These are phyloP conservation scores for Eragrostis curvula DNA, from an alignment of 176 grass and related monocot species.

Conservation along the genomic window DNA sequence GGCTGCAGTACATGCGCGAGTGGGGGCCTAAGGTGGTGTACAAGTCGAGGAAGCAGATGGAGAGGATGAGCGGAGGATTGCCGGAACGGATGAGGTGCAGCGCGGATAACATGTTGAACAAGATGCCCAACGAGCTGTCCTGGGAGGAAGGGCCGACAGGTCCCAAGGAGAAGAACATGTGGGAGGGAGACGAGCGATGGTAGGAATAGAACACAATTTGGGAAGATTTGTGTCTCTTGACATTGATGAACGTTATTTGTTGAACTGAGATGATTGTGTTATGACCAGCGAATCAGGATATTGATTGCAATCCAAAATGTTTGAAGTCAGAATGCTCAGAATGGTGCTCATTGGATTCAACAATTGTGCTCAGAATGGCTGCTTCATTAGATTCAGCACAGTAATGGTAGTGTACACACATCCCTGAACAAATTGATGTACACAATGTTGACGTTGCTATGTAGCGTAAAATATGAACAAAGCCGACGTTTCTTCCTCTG, in stretches of 20 bases:
- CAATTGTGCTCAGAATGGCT: neutral
- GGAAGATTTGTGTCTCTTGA: neutral
- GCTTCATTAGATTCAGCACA: constrained; percentile 10
- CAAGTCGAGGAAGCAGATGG: constrained; percentile 57
- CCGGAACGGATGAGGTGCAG: constrained; percentile 49
- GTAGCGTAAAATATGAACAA: constrained; percentile 34
- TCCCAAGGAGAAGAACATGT: constrained; percentile 92
- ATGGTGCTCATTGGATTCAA: too few species aligned
- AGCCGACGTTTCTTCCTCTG: constrained; percentile 28
- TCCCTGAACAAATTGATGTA: too few species aligned
- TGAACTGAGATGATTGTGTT: neutral
- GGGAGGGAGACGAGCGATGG: constrained; percentile 85
- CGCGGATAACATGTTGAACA: constrained; percentile 64
- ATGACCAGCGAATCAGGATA: neutral
- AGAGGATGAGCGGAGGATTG: constrained; percentile 42
- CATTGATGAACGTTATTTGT: neutral
- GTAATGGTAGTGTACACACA: neutral
- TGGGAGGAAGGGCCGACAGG: constrained; percentile 88
- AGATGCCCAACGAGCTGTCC: constrained; percentile 75
- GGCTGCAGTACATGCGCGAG: constrained; percentile 88
- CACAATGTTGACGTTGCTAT: neutral
- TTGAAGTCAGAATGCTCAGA: neutral
- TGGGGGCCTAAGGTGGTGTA: constrained; percentile 83
- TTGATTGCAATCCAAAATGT: neutral
- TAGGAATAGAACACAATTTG: constrained; percentile 11